A percentile compares a stretch with the other conserved stretches of the same genome.
Conservation (phyloP, 805 yeast genomes). For the Cyberlindnera nakhonratchasimensis region DNA sequence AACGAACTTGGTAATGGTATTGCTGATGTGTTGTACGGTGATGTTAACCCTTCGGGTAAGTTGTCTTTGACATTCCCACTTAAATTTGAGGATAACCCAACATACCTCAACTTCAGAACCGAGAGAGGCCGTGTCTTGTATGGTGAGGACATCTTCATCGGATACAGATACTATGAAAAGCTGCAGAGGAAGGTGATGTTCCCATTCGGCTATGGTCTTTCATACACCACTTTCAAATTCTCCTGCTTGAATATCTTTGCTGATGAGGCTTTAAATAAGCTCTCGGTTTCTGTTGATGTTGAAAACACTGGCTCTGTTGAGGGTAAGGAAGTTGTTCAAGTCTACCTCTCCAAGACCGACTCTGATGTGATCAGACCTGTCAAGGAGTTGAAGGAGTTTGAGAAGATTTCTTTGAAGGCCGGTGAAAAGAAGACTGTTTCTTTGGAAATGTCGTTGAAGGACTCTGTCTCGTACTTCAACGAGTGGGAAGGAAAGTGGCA, state of each 20-base stretch:
- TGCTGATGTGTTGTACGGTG: conserved; percentile 54
- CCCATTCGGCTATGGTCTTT: conserved; percentile 63
- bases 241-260: conserved; percentile 34
- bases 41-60: conserved; percentile 57
- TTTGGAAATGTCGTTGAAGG: conserved; percentile 40
- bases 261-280: conserved; percentile 27
- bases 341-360: conserved; percentile 41
- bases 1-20: conserved; percentile 56
- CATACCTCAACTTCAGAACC: conserved; percentile 48
- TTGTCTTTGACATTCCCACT: conserved; percentile 54
- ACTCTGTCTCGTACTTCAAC: conserved; percentile 52
- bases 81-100: conserved; percentile 50
- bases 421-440: conserved; percentile 40
- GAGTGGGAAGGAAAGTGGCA: conserved; percentile 47
- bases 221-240: conserved; percentile 50
- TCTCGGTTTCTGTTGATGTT: conserved; percentile 38
- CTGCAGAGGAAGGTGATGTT: conserved; percentile 43
- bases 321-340: conserved; percentile 56
- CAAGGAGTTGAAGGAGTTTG: conserved; percentile 58
- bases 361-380: conserved; percentile 45
- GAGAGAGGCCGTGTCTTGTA: conserved; percentile 52
- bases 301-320: conserved; percentile 44
- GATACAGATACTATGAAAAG: conserved; percentile 59
- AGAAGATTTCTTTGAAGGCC: conserved; percentile 43
- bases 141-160: conserved; percentile 65